Evolutionary conservation across 78 protist species (phyloP).

Genomic region (Dictyostelium firmibasis): DNA sequence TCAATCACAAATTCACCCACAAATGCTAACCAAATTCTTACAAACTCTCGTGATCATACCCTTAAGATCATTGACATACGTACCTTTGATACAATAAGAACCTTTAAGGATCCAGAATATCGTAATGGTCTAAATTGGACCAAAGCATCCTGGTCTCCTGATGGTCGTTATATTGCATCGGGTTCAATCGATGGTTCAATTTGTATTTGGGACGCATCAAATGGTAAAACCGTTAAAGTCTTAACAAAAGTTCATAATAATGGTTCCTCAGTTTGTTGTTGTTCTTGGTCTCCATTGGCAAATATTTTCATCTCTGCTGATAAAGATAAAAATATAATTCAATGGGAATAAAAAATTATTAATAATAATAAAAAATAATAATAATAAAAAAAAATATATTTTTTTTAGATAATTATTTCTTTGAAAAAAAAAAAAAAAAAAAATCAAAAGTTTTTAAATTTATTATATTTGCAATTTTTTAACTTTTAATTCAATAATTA

Average conservation of each 20-base stretch:
- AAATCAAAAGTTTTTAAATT: no score
- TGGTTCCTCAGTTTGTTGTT: slow-evolving; percentile 41
- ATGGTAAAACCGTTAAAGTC: slow-evolving; percentile 48
- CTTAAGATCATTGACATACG: slow-evolving; percentile 86
- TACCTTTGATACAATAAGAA: slow-evolving; percentile 57
- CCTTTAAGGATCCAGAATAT: slow-evolving; percentile 77
- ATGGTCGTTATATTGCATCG: slow-evolving; percentile 68
- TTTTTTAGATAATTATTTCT: background rate
- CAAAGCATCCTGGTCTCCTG: slow-evolving; percentile 76
- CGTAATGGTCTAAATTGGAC: slow-evolving; percentile 76
- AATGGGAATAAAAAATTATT: slow-evolving; percentile 53
- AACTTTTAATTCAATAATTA: no score
- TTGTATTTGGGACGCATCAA: slow-evolving; percentile 82
- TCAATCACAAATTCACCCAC: slow-evolving; percentile 73
- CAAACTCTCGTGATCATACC: slow-evolving; percentile 84
- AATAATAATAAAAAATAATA: background rate
- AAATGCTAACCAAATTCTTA: slow-evolving; percentile 62
- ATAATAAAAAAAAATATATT: background rate
- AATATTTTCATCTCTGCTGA: slow-evolving; percentile 40
- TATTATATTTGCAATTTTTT: no score
- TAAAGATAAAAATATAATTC: slow-evolving; percentile 65
- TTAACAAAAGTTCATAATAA: slow-evolving; percentile 53
- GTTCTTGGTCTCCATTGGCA: slow-evolving; percentile 49
- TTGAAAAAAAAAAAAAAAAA: no score
- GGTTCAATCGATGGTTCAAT: slow-evolving; percentile 84